Conservation (phyloP, 2,329 filamentous ascomycete species). For the Knufia petricola region DNA sequence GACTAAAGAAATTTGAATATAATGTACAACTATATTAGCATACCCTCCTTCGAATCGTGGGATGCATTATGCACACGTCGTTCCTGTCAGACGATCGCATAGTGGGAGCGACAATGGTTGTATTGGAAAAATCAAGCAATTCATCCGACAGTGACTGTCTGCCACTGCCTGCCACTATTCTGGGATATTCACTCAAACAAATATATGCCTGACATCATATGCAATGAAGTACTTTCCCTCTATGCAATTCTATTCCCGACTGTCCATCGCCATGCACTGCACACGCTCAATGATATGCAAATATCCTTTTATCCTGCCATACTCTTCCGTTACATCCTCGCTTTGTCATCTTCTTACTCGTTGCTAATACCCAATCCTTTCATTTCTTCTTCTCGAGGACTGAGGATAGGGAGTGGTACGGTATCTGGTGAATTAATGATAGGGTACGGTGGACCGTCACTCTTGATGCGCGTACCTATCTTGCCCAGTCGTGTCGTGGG, state of each 20-base stretch:
- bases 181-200: background rate
- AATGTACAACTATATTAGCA: too few species aligned
- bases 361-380: background rate
- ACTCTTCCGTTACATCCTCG: background rate
- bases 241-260: background rate
- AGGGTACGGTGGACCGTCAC: slow-evolving; percentile 1
- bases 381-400: background rate
- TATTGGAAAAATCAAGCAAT: too few species aligned
- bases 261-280: background rate
- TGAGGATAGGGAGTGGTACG: slow-evolving; percentile 4
- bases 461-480: background rate
- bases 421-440: slow-evolving; percentile 2
- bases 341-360: background rate
- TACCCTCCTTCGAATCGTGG: too few species aligned
- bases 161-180: too few species aligned
- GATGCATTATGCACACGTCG: too few species aligned
- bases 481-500: background rate
- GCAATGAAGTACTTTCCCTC: too few species aligned
- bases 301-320: background rate
- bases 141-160: too few species aligned
- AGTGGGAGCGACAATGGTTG: too few species aligned
- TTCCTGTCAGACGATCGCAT: too few species aligned
- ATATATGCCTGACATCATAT: background rate
- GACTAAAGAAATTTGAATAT: too few species aligned
- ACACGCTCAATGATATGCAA: background rate